phyloP scores from a whole-genome alignment of 2,329 filamentous ascomycete species.

The Monosporascus sp. region DNA sequence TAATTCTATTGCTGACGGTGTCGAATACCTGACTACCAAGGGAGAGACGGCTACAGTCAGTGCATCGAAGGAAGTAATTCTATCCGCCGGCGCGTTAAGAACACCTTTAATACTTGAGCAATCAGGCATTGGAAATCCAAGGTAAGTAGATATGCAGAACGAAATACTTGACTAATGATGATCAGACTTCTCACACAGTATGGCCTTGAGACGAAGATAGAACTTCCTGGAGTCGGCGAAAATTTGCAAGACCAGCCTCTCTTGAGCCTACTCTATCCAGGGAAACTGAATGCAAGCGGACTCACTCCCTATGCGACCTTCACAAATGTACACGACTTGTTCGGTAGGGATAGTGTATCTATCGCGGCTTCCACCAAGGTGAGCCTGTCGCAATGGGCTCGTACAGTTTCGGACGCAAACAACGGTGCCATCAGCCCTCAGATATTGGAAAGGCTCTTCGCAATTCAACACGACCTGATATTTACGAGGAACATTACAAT shows the following conservation, averaged over 20 bases:
- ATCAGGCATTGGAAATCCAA: slow-evolving; percentile 44
- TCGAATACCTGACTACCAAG: slow-evolving; percentile 30
- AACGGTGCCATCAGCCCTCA: slow-evolving; percentile 21
- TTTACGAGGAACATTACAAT: slow-evolving; percentile 39
- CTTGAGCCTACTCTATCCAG: slow-evolving; percentile 18
- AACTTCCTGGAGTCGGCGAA: slow-evolving; percentile 46
- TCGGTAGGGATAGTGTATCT: slow-evolving; percentile 19
- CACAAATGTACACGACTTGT: slow-evolving; percentile 28
- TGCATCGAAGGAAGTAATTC: slow-evolving; percentile 41
- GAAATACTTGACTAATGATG: slow-evolving; percentile 9
- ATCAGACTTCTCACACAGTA: slow-evolving; percentile 32
- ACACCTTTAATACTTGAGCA: slow-evolving; percentile 47
- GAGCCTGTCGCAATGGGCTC: slow-evolving; percentile 26
- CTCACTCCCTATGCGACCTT: slow-evolving; percentile 28
- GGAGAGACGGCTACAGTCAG: slow-evolving; percentile 28
- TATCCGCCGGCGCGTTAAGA: slow-evolving; percentile 43
- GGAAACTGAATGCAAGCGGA: slow-evolving; percentile 13
- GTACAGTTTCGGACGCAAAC: slow-evolving; percentile 19
- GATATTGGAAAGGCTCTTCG: slow-evolving; percentile 34
- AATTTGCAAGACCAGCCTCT: slow-evolving; percentile 47
- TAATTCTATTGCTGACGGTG: slow-evolving; percentile 22
- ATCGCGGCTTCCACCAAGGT: slow-evolving; percentile 19
- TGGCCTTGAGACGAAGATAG: slow-evolving; percentile 36
- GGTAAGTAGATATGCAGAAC: slow-evolving; percentile 10
- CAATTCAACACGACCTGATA: slow-evolving; percentile 41